phyloP scores from a whole-genome alignment of 805 yeast genomes.

The Starmerella gropengiesseri region DNA sequence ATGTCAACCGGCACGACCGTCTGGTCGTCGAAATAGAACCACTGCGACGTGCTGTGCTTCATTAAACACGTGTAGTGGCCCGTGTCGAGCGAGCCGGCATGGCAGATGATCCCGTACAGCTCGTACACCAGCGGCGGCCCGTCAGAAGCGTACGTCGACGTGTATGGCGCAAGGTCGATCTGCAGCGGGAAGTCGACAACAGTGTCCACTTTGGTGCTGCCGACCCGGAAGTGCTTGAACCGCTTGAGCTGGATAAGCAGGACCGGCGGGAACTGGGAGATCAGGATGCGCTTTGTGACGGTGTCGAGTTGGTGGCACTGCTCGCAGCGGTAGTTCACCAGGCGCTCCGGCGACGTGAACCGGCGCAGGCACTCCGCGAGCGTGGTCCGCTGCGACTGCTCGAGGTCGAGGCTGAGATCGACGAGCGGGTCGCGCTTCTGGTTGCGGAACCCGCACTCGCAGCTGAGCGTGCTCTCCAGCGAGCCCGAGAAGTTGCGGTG shows the following conservation, averaged over 20 bases:
- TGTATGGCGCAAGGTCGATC: slow-evolving; percentile 59
- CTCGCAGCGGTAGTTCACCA: slow-evolving; percentile 68
- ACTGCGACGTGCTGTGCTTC: slow-evolving; percentile 37
- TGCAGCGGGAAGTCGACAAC: slow-evolving; percentile 63
- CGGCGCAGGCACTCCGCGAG: slow-evolving; percentile 58
- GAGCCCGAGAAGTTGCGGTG: slow-evolving; percentile 79
- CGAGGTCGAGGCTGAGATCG: slow-evolving; percentile 74
- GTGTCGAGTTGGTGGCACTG: slow-evolving; percentile 50
- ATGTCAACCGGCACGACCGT: slow-evolving; percentile 56
- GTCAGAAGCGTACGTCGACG: slow-evolving; percentile 10
- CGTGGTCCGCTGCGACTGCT: slow-evolving; percentile 24
- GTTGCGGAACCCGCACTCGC: slow-evolving; percentile 50
- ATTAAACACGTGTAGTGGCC: slow-evolving; percentile 85
- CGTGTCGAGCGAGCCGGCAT: slow-evolving; percentile 85
- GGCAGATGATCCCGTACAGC: slow-evolving; percentile 76
- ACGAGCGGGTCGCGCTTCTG: slow-evolving; percentile 76
- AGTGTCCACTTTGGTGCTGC: slow-evolving; percentile 58
- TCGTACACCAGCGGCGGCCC: slow-evolving; percentile 46
- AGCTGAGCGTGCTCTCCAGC: slow-evolving; percentile 65
- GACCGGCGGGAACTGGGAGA: slow-evolving; percentile 64
- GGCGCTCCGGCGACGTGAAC: slow-evolving; percentile 66
- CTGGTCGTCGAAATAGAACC: slow-evolving; percentile 91
- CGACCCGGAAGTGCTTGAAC: slow-evolving; percentile 43
- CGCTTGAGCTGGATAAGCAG: slow-evolving; percentile 72
- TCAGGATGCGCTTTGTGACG: slow-evolving; percentile 61